phyloP scores from a whole-genome alignment of 805 yeast genomes.

The Nakazawaea ambrosiae region DNA sequence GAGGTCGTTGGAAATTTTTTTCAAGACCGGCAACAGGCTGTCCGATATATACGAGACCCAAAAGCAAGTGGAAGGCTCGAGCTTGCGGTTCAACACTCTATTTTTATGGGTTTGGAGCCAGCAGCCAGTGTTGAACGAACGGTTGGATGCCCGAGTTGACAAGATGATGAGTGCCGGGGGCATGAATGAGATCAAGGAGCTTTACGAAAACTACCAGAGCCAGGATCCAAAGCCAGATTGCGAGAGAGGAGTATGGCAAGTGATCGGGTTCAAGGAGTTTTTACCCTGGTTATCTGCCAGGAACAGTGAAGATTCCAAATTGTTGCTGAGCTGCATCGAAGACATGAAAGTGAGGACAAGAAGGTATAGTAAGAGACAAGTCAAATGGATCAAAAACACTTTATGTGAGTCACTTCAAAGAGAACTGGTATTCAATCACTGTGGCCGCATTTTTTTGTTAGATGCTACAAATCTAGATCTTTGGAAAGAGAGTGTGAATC shows the following conservation, averaged over 20 bases:
- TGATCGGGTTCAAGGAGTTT: constrained; percentile 88
- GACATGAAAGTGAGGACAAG: constrained; percentile 81
- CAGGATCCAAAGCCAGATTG: constrained; percentile 26
- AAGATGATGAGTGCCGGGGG: constrained; percentile 73
- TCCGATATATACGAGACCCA: constrained; percentile 69
- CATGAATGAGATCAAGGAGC: constrained; percentile 54
- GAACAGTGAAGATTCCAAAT: constrained; percentile 2
- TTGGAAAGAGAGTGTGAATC: constrained; percentile 55
- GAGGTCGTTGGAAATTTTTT: constrained; percentile 77
- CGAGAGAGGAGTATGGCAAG: constrained; percentile 86
- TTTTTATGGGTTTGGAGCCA: constrained; percentile 81
- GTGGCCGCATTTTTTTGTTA: constrained; percentile 56
- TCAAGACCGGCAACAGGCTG: constrained; percentile 56
- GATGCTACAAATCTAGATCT: constrained; percentile 66
- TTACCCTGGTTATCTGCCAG: constrained; percentile 38
- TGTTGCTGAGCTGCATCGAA: constrained; percentile 44
- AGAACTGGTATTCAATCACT: constrained; percentile 45
- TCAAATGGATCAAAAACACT: constrained; percentile 81
- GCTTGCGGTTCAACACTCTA: constrained; percentile 53
- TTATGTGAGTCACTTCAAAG: constrained; percentile 52
- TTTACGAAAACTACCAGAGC: constrained; percentile 37
- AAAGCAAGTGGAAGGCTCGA: constrained; percentile 31
- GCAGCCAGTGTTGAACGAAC: constrained; percentile 41
- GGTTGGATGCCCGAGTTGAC: constrained; percentile 80
- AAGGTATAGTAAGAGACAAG: constrained; percentile 81